phyloP scores from a whole-genome alignment of 495 filamentous ascomycete genomes.

The Talaromyces adpressus region DNA sequence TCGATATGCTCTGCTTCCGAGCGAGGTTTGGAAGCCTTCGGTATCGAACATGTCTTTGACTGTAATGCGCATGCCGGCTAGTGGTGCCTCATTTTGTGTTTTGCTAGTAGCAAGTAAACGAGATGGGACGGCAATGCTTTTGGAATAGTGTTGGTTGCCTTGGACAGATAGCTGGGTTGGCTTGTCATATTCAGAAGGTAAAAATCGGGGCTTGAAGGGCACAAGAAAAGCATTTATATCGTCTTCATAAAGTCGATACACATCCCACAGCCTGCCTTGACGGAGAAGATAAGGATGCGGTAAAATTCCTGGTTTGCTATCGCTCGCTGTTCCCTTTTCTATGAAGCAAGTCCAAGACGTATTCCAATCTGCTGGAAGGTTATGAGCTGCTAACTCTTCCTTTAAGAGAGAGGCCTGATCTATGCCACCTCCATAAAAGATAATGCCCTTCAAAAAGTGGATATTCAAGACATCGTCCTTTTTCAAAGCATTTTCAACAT shows the following conservation, averaged over 20 bases:
- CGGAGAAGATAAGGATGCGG: not conserved
- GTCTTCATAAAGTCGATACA: not conserved
- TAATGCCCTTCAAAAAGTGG: not conserved
- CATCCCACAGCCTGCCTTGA: not conserved
- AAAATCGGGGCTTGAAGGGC: not conserved
- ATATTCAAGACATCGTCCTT: not conserved
- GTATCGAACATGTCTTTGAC: slow-evolving; percentile 28
- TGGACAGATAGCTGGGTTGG: not conserved
- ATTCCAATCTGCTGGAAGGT: not conserved
- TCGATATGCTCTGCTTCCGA: slow-evolving; percentile 16
- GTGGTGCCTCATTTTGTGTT: slow-evolving; percentile 10
- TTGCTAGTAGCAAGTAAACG: slow-evolving; percentile 12
- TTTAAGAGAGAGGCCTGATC: not conserved
- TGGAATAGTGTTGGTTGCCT: not conserved
- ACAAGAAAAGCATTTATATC: not conserved
- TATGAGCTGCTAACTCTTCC: not conserved
- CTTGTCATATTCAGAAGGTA: not conserved
- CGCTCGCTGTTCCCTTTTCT: not conserved
- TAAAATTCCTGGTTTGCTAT: not conserved
- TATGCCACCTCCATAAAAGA: not conserved
- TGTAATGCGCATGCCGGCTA: slow-evolving; percentile 21
- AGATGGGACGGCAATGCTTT: slow-evolving; percentile 17
- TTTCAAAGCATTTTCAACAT: not conserved
- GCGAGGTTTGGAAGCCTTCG: slow-evolving; percentile 15
- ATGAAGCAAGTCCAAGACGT: not conserved